Conservation (phyloP, 2,329 filamentous ascomycete species). For the Westerdykella ornata region DNA sequence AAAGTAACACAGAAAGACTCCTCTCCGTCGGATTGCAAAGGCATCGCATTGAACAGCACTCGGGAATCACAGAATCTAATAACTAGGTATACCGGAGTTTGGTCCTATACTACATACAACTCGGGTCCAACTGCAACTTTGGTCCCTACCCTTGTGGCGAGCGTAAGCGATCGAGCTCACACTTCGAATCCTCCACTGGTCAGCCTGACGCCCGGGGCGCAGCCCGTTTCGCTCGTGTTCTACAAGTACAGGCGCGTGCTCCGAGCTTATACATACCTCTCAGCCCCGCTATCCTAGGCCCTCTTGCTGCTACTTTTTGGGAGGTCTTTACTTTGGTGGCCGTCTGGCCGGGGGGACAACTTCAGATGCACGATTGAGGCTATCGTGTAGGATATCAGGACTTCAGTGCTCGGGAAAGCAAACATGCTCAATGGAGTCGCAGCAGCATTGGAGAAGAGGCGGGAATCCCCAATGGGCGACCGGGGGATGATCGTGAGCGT, state of each 20-base stretch:
- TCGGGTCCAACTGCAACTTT: slow-evolving; percentile 6
- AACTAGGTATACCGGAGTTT: slow-evolving; percentile 3
- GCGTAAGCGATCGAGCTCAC: slow-evolving; percentile 20
- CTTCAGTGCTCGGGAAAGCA: slow-evolving; percentile 1
- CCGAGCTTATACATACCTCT: slow-evolving; percentile 8
- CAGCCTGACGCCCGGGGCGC: slow-evolving; percentile 11
- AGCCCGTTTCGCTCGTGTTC: slow-evolving; percentile 11
- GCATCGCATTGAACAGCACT: slow-evolving; percentile 2
- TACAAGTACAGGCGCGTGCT: slow-evolving; percentile 6
- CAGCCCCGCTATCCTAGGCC: slow-evolving; percentile 11
- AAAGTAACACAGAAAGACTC: slow-evolving; percentile 5
- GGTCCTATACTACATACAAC: slow-evolving; percentile 2
- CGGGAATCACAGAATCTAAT: background rate
- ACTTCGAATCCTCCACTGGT: slow-evolving; percentile 13
- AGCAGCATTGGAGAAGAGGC: slow-evolving; percentile 9
- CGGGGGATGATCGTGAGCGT: slow-evolving; percentile 16
- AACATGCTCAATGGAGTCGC: slow-evolving; percentile 12
- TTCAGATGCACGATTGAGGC: slow-evolving; percentile 13
- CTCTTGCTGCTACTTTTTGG: slow-evolving; percentile 3
- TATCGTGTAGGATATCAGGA: slow-evolving; percentile 5
- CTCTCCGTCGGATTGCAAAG: slow-evolving; percentile 4
- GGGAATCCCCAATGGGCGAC: slow-evolving; percentile 7
- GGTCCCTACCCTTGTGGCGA: slow-evolving; percentile 8
- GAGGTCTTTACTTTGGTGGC: slow-evolving; percentile 15
- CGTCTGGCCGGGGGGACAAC: slow-evolving; percentile 13